Base-by-base conservation (phyloP, 208 protist species). In the Leishmania tropica region DNA sequence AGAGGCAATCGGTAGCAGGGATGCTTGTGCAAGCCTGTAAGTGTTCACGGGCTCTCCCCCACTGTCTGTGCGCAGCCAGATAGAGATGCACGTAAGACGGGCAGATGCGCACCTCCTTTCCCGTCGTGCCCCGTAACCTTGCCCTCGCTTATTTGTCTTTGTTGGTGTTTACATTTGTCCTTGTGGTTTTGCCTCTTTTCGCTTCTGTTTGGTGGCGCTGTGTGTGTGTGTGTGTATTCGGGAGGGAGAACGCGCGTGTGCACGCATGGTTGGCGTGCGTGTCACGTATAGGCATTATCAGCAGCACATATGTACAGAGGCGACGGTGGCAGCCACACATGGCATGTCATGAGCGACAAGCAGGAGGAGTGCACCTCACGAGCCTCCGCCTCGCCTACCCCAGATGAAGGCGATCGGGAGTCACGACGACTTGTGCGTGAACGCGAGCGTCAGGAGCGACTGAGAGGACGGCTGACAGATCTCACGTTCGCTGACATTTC, bases 401-500 rank as follows among this genome's bases (percentile, higher is more conserved):
- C 45, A 53, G 73, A 81, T 42, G 82, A 82, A 3, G 42, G 17
- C 2, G 62, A 75, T n/a, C 48, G 62, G 0, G 64, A n/a, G 8
- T 73, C 82, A 7, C 58, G 58, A 71, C 82, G 81, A 53, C 80
- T 79, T 45, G 75, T 85, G 47, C 89, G 92, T 40, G 91, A 97
- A 64, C 77, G 85, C 68, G 87, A 95, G 83, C 87, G 92, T 5
- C 80, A 87, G 17, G 85, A 89, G 70, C 89, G 94, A 2, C 80
- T 94, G 53, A 68, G 86, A 19, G 94, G 92, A 10, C 85, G 82
- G 47, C 83, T 97, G 75, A 97, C 87, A 10, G 89, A 94, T 15
- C 83, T 95, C 28, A 87, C 81, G 37, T 95, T 94, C 71, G 77
- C 81, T 3, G 91, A 95, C 62, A 92, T 97, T 79, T 79, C 83